Evolutionary conservation across 1,284 basidiomycete species (phyloP).

Genomic region (Tilletia caries): DNA sequence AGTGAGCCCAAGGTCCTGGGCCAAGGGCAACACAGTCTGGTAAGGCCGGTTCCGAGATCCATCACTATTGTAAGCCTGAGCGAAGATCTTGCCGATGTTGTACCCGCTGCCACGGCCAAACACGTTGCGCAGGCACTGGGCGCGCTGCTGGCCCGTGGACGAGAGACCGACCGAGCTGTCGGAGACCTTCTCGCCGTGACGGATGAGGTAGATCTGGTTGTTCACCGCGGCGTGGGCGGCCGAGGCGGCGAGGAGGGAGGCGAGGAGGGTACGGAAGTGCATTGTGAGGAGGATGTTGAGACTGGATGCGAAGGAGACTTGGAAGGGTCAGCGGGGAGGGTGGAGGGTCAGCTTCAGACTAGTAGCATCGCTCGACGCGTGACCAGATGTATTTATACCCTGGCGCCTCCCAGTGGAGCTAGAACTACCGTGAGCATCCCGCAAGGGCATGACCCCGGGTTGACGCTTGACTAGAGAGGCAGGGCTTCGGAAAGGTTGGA

Average conservation of each 20-base stretch:
- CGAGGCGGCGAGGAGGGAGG: conserved; percentile 9
- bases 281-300: not conserved
- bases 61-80: conserved; percentile 25
- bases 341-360: too few species aligned
- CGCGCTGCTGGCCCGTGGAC: conserved; percentile 18
- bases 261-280: not conserved
- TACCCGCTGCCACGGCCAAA: conserved; percentile 34
- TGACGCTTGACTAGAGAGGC: too few species aligned
- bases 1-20: conserved; percentile 40
- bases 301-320: not conserved
- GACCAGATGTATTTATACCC: too few species aligned
- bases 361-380: too few species aligned
- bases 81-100: conserved; percentile 45
- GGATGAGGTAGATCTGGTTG: conserved; percentile 33
- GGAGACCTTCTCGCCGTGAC: conserved; percentile 51
- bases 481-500: too few species aligned
- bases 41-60: conserved; percentile 46
- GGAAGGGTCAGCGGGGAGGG: too few species aligned
- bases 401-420: too few species aligned
- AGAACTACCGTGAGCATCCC: too few species aligned
- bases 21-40: conserved; percentile 50
- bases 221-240: not conserved
- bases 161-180: conserved; percentile 30
- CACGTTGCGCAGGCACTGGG: conserved; percentile 27
- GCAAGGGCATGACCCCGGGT: too few species aligned